Evolutionary conservation across 2,329 filamentous ascomycete species (phyloP).

Genomic region (Fusarium redolens): DNA sequence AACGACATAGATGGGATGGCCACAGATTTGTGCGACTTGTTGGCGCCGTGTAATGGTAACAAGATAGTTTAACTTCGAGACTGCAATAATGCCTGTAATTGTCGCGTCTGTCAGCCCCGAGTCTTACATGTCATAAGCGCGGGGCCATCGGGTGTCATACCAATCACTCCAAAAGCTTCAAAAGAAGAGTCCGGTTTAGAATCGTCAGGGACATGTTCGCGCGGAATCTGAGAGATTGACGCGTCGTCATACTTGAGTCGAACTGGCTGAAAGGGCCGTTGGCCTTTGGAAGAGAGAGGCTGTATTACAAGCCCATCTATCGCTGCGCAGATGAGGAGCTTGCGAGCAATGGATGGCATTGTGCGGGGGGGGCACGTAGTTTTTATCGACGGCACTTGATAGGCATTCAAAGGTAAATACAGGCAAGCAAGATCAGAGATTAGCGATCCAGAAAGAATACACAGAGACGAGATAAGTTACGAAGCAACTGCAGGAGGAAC

Average conservation of each 20-base stretch:
- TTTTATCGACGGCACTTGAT: slow-evolving; percentile 6
- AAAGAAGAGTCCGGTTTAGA: slow-evolving; percentile 62
- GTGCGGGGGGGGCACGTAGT: slow-evolving; percentile 36
- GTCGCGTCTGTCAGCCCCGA: slow-evolving; percentile 10
- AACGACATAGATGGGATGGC: slow-evolving; percentile 85
- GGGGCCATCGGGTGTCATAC: slow-evolving; percentile 50
- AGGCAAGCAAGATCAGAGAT: slow-evolving; percentile 1
- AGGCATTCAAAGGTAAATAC: slow-evolving; percentile 18
- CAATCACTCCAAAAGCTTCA: slow-evolving; percentile 70
- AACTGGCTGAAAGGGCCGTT: slow-evolving; percentile 66
- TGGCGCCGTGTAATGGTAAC: slow-evolving; percentile 87
- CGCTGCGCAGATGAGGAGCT: slow-evolving; percentile 82
- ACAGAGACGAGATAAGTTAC: slow-evolving; percentile 4
- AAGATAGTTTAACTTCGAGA: slow-evolving; percentile 85
- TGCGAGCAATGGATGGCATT: slow-evolving; percentile 84
- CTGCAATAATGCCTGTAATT: slow-evolving; percentile 78
- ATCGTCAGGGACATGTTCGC: slow-evolving; percentile 59
- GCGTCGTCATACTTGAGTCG: slow-evolving; percentile 76
- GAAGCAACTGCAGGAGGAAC: slow-evolving; percentile 1
- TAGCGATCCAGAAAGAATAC: slow-evolving; percentile 6
- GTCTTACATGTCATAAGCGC: slow-evolving; percentile 26
- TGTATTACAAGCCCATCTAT: slow-evolving; percentile 87
- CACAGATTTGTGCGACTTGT: slow-evolving; percentile 88
- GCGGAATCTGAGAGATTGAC: slow-evolving; percentile 56
- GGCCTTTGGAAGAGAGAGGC: slow-evolving; percentile 71